Percentiles rank a stretch among this genome's conserved stretches.
Evolutionary conservation across 306 rosid species (phyloP).

Genomic region (Lathyrus oleraceus): DNA sequence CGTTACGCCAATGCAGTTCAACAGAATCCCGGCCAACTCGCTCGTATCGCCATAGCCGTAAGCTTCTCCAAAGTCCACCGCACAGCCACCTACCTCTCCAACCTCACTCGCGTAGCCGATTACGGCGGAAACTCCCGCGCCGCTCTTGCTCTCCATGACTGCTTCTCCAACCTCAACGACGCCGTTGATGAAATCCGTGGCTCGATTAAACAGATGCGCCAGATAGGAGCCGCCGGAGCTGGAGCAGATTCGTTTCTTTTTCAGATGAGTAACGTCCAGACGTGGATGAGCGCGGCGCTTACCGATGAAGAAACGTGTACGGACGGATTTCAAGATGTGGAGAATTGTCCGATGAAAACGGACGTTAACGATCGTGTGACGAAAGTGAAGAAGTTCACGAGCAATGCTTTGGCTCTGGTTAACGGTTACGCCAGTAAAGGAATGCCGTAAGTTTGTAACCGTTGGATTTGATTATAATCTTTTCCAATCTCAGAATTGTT

Average conservation of each 20-base stretch:
- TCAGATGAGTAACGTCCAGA: constrained; percentile 97
- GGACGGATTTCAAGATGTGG: constrained; percentile 79
- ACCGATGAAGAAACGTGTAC: constrained; percentile 96
- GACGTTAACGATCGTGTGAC: constrained; percentile 52
- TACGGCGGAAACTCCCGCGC: constrained; percentile 52
- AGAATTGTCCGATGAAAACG: constrained; percentile 57
- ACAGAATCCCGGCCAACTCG: constrained; percentile 69
- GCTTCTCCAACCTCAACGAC: constrained; percentile 78
- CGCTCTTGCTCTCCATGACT: constrained; percentile 73
- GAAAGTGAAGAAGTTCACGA: constrained; percentile 70
- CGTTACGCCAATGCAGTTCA: constrained; percentile 83
- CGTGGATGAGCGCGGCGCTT: constrained; percentile 99
- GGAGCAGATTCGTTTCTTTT: constrained; percentile 56
- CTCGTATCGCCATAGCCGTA: constrained; percentile 74
- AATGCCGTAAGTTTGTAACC: constrained; percentile 36
- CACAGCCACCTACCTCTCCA: constrained; percentile 58
- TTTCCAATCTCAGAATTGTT: background rate
- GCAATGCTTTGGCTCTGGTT: constrained; percentile 89
- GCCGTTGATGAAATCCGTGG: constrained; percentile 86
- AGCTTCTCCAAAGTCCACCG: constrained; percentile 58
- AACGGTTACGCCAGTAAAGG: constrained; percentile 61
- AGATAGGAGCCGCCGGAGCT: constrained; percentile 45
- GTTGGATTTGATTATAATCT: constrained; percentile 26
- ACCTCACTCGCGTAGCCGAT: constrained; percentile 63
- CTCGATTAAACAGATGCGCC: constrained; percentile 85